Evolutionary conservation across 768 basidiomycete species (phyloP), one percentile per base, ranked within the genome.

Genomic region (Leccinum fibrillosum): DNA sequence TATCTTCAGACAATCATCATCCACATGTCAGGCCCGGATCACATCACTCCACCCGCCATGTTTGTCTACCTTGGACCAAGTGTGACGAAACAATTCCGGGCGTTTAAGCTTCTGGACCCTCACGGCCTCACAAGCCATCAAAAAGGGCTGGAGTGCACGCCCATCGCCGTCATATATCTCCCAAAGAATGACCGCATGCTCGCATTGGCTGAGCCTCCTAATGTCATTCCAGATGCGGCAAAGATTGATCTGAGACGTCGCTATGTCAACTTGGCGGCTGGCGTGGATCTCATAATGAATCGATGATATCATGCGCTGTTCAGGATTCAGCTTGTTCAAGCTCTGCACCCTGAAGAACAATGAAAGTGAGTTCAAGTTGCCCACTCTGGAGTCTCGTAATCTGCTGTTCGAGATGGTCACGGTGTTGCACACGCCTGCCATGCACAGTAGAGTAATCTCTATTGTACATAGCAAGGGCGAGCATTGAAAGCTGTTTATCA

Each of bases 381-480:
- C 3, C 5, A 12, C 32, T 32, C 32, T 32, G 32, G 42, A 42
- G 39, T 42, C 21, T n/a, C 8, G 23, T 48, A 47, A 37, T 39
- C 61, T 62, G 51, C 44, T 15, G 21, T 34, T 35, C 2, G 51
- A 51, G 28, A 56, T 55, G 45, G 28, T 28, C 28, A 28, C 28
- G 28, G 53, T 54, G 59, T 58, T 68, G 65, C 59, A 59, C 65
- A 69, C 62, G 62, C 67, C 56, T 64, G 68, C 60, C 53, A 59
- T 64, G 32, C 67, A 69, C 67, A 62, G 61, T 47, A 58, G 60
- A 68, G 62, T 19, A 66, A 34, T 34, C 64, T 66, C 64, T 57
- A 60, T 47, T 58, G 62, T 59, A 60, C 61, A 69, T 57, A 3
- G 59, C 70, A 72, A 63, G 68, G 61, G 66, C 62, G 57, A 47